These are phyloP conservation scores for Penicillium paxilli DNA, from an alignment of 495 filamentous ascomycete species.

Conservation along the genomic window DNA sequence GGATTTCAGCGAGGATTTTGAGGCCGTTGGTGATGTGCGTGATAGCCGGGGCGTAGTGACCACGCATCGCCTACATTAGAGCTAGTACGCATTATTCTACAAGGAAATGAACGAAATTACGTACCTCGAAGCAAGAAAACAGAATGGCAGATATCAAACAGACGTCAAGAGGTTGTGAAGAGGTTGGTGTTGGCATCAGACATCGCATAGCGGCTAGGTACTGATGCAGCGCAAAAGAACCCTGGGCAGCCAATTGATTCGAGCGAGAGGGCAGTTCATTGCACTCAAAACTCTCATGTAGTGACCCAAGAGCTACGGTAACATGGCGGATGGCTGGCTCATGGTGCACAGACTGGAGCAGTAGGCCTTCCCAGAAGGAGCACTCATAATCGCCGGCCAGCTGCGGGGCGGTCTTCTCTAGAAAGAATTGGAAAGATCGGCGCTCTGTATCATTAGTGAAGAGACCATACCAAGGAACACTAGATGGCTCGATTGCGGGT, in stretches of 20 bases:
- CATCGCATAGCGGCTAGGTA: slow-evolving; percentile 5
- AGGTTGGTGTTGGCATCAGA: neutral
- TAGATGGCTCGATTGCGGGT: neutral
- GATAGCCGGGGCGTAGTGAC: slow-evolving; percentile 33
- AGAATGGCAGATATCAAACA: slow-evolving; percentile 50
- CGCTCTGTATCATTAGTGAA: slow-evolving; percentile 12
- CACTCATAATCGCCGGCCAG: slow-evolving; percentile 64
- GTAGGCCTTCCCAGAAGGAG: slow-evolving; percentile 55
- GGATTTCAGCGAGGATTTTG: slow-evolving; percentile 27
- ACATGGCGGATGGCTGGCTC: slow-evolving; percentile 64
- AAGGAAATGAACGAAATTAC: neutral
- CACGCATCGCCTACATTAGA: slow-evolving; percentile 25
- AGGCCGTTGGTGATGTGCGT: slow-evolving; percentile 34
- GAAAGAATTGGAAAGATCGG: slow-evolving; percentile 61
- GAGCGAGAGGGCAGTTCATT: slow-evolving; percentile 32
- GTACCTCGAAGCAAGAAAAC: slow-evolving; percentile 24
- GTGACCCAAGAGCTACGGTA: slow-evolving; percentile 59
- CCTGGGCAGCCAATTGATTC: neutral
- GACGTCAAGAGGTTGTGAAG: slow-evolving; percentile 29
- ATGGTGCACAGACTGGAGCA: slow-evolving; percentile 58
- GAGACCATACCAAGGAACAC: neutral
- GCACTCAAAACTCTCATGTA: slow-evolving; percentile 63
- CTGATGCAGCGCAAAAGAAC: slow-evolving; percentile 4
- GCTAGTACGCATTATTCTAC: neutral
- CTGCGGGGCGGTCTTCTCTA: slow-evolving; percentile 56